phyloP scores from a whole-genome alignment of 257 asterid species.

The Verbena officinalis region DNA sequence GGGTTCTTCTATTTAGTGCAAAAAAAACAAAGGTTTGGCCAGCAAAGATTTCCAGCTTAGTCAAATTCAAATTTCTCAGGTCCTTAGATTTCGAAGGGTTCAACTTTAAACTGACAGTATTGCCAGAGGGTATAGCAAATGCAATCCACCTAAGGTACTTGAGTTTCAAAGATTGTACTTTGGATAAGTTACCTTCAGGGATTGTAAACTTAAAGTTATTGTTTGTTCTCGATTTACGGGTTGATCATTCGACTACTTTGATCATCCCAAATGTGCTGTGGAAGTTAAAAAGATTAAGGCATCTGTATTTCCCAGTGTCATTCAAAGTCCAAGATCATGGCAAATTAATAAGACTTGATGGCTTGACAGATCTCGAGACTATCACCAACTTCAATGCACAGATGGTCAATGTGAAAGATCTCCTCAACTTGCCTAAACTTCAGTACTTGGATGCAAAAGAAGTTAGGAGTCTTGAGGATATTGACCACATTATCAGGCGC shows the following conservation, averaged over 20 bases:
- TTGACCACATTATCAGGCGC: not conserved
- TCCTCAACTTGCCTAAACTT: not conserved
- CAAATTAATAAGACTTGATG: slow-evolving; percentile 4
- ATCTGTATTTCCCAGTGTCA: slow-evolving; percentile 17
- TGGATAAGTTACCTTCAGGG: not conserved
- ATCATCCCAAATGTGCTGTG: slow-evolving; percentile 19
- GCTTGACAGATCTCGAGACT: slow-evolving; percentile 23
- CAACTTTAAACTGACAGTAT: not conserved
- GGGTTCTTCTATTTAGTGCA: not conserved
- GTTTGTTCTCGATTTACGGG: slow-evolving; percentile 31
- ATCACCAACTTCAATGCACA: slow-evolving; percentile 9
- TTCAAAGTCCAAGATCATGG: not conserved
- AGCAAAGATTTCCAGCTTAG: not conserved
- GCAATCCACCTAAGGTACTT: not conserved
- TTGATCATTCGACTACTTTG: not conserved
- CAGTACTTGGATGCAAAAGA: not conserved
- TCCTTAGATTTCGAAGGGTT: not conserved
- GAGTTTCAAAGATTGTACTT: slow-evolving; percentile 12
- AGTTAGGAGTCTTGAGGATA: not conserved
- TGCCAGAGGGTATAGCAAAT: not conserved
- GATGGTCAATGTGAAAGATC: slow-evolving; percentile 3
- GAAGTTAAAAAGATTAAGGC: slow-evolving; percentile 9
- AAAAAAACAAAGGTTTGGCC: slow-evolving; percentile 1
- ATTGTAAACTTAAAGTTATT: slow-evolving; percentile 15
- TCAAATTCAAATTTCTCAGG: not conserved